A percentile compares a stretch with the other conserved stretches of the same genome.
phyloP scores from a whole-genome alignment of 2,329 filamentous ascomycete species.

The Cytospora mali region DNA sequence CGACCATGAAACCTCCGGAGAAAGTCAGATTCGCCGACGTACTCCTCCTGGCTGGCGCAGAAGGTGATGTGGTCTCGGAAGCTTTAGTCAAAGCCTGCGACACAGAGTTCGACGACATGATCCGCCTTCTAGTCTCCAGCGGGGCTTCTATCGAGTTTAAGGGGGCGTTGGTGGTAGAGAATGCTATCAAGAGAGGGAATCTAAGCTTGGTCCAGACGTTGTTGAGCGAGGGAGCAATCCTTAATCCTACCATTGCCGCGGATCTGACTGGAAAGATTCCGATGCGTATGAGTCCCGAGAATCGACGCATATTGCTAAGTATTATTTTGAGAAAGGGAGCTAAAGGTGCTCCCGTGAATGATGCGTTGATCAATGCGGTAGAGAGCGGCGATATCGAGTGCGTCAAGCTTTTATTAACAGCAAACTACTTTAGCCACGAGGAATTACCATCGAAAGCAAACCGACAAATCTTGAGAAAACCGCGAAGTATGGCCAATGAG shows the following conservation, averaged over 20 bases:
- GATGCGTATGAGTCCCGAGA: constrained; percentile 48
- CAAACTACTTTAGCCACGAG: constrained; percentile 46
- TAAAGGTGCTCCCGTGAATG: constrained; percentile 47
- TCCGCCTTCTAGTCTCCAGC: constrained; percentile 54
- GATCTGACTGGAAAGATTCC: constrained; percentile 54
- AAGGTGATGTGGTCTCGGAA: constrained; percentile 51
- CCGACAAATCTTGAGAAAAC: constrained; percentile 35
- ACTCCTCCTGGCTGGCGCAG: constrained; percentile 60
- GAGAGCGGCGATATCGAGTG: constrained; percentile 52
- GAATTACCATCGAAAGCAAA: constrained; percentile 31
- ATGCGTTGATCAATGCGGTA: constrained; percentile 54
- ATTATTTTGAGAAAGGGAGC: constrained; percentile 56
- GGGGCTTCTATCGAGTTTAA: constrained; percentile 59
- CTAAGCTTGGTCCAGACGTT: constrained; percentile 51
- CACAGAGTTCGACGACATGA: constrained; percentile 57
- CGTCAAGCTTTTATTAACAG: constrained; percentile 52
- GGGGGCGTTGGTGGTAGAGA: constrained; percentile 52
- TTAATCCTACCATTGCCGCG: constrained; percentile 51
- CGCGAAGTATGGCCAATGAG: constrained; percentile 40
- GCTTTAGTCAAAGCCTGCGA: constrained; percentile 53
- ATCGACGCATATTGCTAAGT: constrained; percentile 48
- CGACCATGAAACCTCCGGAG: constrained; percentile 49
- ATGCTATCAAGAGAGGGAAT: constrained; percentile 50
- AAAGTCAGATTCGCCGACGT: constrained; percentile 58
- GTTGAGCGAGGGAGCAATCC: constrained; percentile 45